Evolutionary conservation across 106 monocot genomes (phyloP).

Genomic region (Dendrobium huoshanense): DNA sequence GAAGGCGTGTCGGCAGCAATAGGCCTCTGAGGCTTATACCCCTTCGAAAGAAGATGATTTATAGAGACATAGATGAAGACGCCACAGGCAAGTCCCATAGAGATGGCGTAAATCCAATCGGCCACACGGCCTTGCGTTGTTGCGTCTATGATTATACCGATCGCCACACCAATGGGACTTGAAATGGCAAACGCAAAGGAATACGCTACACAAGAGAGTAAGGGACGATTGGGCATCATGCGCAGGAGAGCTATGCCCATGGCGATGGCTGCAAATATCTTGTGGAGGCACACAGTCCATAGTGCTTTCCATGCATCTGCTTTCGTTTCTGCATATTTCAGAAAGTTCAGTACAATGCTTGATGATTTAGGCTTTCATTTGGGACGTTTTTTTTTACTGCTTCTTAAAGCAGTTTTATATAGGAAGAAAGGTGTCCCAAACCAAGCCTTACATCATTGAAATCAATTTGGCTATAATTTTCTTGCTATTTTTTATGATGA

Average conservation of each 20-base stretch:
- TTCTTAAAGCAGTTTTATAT: too few relatives aligned
- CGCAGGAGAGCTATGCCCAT: constrained; percentile 78
- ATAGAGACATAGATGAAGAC: constrained; percentile 74
- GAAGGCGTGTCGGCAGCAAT: constrained; percentile 16
- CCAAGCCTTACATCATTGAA: too few relatives aligned
- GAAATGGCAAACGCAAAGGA: constrained; percentile 79
- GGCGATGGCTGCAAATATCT: constrained; percentile 72
- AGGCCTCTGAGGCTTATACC: constrained; percentile 33
- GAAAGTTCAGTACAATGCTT: too few relatives aligned
- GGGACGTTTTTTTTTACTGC: too few relatives aligned
- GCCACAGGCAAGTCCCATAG: constrained; percentile 78
- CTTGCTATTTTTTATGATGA: too few relatives aligned
- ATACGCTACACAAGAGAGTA: constrained; percentile 49
- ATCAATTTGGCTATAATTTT: too few relatives aligned
- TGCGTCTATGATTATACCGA: constrained; percentile 70
- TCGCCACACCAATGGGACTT: constrained; percentile 64
- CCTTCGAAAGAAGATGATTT: constrained; percentile 71
- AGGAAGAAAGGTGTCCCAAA: too few relatives aligned
- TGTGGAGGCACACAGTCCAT: constrained; percentile 82
- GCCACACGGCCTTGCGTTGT: constrained; percentile 68
- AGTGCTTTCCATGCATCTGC: constrained; percentile 76
- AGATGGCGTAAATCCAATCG: constrained; percentile 82
- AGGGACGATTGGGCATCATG: constrained; percentile 62
- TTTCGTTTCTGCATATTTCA: constrained; percentile 45
- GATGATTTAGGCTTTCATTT: too few relatives aligned